These are phyloP conservation scores for Dimocarpus longan DNA, from an alignment of 345 rosid genomes.

Conservation along the genomic window DNA sequence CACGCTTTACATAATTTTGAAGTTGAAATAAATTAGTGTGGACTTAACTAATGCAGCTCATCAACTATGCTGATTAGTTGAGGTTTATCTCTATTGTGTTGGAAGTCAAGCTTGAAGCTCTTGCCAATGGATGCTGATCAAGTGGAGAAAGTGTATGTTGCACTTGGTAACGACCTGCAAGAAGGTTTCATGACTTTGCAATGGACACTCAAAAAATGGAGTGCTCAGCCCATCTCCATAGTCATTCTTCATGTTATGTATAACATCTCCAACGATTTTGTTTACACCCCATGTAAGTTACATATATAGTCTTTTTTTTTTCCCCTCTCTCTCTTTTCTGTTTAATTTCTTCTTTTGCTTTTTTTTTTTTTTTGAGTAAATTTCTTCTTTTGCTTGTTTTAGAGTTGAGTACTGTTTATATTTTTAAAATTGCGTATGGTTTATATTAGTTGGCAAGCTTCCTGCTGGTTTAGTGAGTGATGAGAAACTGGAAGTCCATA, in stretches of 20 bases:
- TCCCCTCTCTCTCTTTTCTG: slow-evolving; percentile 1
- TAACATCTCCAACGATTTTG: slow-evolving; percentile 61
- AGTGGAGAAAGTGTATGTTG: slow-evolving; percentile 63
- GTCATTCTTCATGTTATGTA: slow-evolving; percentile 57
- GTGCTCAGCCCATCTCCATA: slow-evolving; percentile 48
- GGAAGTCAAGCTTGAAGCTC: neutral
- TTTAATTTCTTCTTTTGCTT: slow-evolving; percentile 21
- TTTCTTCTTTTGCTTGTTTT: slow-evolving; percentile 15
- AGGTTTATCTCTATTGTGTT: no score
- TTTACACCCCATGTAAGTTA: slow-evolving; percentile 70
- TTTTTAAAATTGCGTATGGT: neutral
- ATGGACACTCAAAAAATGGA: slow-evolving; percentile 71
- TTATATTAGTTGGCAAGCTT: slow-evolving; percentile 76
- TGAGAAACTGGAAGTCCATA: slow-evolving; percentile 52
- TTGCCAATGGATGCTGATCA: slow-evolving; percentile 32
- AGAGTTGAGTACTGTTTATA: neutral
- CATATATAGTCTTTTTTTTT: neutral
- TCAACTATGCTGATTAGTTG: no score
- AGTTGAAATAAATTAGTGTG: no score
- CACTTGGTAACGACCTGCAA: slow-evolving; percentile 67
- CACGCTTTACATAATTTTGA: neutral
- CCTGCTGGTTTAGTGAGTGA: slow-evolving; percentile 73
- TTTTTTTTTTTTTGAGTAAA: no score
- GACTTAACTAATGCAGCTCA: no score
- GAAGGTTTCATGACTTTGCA: slow-evolving; percentile 71